Percentiles rank a stretch among this genome's conserved stretches.
phyloP scores from a whole-genome alignment of 2,329 filamentous ascomycete genomes.

The Ophiostoma ulmi region DNA sequence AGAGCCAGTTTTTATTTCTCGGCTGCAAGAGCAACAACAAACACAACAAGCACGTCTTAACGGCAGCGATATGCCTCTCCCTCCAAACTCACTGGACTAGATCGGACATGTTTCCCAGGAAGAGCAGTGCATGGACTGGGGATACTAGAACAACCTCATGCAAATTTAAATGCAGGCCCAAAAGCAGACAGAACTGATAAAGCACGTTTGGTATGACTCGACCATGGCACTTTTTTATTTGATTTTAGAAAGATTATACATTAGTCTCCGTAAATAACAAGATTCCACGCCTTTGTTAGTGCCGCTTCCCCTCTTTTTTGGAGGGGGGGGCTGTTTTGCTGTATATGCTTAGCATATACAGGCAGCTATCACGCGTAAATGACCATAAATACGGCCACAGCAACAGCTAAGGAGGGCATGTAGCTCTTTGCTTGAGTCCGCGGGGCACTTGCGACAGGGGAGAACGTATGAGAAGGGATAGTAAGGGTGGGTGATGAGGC shows the following conservation, averaged over 20 bases:
- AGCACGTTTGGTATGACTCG: background rate
- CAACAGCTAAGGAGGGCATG: background rate
- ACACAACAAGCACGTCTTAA: background rate
- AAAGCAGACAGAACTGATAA: background rate
- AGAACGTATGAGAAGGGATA: background rate
- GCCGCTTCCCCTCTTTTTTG: no score
- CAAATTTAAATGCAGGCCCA: background rate
- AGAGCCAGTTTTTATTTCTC: background rate
- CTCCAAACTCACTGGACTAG: background rate
- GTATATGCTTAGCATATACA: no score
- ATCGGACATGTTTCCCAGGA: constrained; percentile 11
- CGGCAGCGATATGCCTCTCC: background rate
- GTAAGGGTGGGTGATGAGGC: background rate
- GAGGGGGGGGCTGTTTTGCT: background rate
- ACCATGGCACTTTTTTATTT: background rate
- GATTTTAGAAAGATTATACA: background rate
- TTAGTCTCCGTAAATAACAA: background rate
- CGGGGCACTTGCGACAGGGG: background rate
- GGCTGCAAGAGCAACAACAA: background rate
- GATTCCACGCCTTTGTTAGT: no score
- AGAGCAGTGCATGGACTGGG: constrained; percentile 23
- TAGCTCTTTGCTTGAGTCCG: background rate
- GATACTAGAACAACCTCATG: constrained; percentile 24
- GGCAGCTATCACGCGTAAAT: background rate
- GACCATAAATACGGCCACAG: background rate